Evolutionary conservation across 768 basidiomycete genomes (phyloP).

Genomic region (Rhizopogon vulgaris): DNA sequence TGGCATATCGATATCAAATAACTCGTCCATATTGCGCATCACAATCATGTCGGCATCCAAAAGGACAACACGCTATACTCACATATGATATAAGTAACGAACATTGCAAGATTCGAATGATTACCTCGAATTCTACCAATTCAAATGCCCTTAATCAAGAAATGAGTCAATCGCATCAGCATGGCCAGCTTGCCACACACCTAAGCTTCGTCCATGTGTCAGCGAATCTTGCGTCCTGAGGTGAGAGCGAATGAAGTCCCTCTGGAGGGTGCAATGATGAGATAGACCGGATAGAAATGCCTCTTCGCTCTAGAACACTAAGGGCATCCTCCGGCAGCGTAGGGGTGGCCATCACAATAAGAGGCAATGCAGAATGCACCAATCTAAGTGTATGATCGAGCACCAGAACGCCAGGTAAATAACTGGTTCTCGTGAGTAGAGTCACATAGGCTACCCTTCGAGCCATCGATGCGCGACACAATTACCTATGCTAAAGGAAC

Average conservation of each 20-base stretch:
- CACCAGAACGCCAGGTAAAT: constrained; percentile 53
- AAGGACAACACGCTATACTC: constrained; percentile 62
- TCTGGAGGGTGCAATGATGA: constrained; percentile 48
- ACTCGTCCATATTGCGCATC: constrained; percentile 75
- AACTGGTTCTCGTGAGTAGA: constrained; percentile 61
- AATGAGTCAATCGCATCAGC: constrained; percentile 15
- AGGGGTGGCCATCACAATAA: constrained; percentile 73
- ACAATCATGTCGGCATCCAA: constrained; percentile 89
- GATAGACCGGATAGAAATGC: constrained; percentile 55
- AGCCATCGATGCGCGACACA: constrained; percentile 22
- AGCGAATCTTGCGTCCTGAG: constrained; percentile 42
- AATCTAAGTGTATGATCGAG: constrained; percentile 45
- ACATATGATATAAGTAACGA: constrained; percentile 3
- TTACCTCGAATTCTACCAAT: constrained; percentile 60
- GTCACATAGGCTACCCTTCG: constrained; percentile 63
- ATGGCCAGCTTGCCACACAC: constrained; percentile 16
- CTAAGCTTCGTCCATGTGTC: constrained; percentile 65
- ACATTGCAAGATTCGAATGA: constrained; percentile 6
- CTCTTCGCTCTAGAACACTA: constrained; percentile 43
- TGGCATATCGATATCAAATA: constrained; percentile 48
- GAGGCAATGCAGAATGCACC: constrained; percentile 61
- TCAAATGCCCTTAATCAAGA: constrained; percentile 45
- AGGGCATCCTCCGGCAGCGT: constrained; percentile 45
- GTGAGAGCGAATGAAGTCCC: constrained; percentile 29
- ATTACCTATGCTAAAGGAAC: too few relatives aligned